phyloP scores from a whole-genome alignment of 163 green algal genomes.

The Chlamydomonas reinhardtii region DNA sequence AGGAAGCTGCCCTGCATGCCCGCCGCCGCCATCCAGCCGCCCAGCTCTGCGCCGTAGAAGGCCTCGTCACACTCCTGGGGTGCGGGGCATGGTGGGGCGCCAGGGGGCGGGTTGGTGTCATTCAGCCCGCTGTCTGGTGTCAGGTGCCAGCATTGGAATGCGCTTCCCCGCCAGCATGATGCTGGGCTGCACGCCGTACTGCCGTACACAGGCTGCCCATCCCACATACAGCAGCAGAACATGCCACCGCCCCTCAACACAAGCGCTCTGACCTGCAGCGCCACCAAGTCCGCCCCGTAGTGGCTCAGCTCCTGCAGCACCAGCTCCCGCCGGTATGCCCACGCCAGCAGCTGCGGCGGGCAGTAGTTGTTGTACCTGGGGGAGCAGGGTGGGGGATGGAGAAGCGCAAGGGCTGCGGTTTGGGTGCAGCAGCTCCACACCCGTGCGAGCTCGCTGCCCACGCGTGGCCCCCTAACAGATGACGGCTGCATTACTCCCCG shows the following conservation, averaged over 20 bases:
- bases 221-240: too few species aligned
- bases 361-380: conserved; percentile 38
- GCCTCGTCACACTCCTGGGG: conserved; percentile 8
- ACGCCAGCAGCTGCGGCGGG: conserved; percentile 6
- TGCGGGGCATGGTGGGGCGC: too few species aligned
- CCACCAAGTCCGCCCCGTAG: not conserved
- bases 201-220: too few species aligned
- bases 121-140: too few species aligned
- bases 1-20: conserved; percentile 13
- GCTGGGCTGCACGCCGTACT: too few species aligned
- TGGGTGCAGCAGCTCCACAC: not conserved
- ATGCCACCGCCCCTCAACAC: too few species aligned
- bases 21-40: not conserved
- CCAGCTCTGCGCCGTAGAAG: not conserved
- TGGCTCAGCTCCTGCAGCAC: conserved; percentile 24
- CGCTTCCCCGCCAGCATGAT: too few species aligned
- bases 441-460: too few species aligned
- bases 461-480: too few species aligned
- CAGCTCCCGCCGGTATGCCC: conserved; percentile 2
- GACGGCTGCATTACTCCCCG: too few species aligned
- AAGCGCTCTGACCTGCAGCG: not conserved
- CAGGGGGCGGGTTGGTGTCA: too few species aligned
- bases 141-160: too few species aligned
- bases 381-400: not conserved
- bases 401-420: not conserved